A percentile compares a stretch with the other conserved stretches of the same genome.
These are phyloP conservation scores for Closterium sp. DNA, from an alignment of 139 green algal genomes.

Conservation along the genomic window DNA sequence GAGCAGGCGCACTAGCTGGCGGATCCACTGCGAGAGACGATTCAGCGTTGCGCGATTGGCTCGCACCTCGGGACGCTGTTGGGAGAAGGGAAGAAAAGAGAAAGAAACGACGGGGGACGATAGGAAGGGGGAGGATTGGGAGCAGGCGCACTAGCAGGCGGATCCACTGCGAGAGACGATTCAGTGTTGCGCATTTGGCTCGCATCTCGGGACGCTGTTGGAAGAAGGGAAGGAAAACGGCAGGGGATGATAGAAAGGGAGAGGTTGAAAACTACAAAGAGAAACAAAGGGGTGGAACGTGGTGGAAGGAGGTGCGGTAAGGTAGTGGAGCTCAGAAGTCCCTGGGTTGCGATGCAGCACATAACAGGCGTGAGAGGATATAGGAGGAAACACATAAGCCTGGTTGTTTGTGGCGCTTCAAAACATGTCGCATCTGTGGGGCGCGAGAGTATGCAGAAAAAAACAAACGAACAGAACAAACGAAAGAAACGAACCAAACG, in stretches of 20 bases:
- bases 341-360: too few relatives aligned
- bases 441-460: too few relatives aligned
- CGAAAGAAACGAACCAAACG: not conserved
- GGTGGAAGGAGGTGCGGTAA: not conserved
- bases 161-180: not conserved
- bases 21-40: not conserved
- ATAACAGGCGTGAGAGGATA: not conserved
- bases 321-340: not conserved
- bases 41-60: not conserved
- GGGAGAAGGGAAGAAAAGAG: not conserved
- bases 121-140: not conserved
- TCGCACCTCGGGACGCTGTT: not conserved
- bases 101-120: not conserved
- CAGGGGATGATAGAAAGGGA: not conserved
- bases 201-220: not conserved
- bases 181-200: not conserved
- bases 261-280: not conserved
- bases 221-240: not conserved
- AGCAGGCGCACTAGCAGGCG: not conserved
- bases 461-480: not conserved
- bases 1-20: not conserved
- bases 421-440: not conserved
- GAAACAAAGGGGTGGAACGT: not conserved
- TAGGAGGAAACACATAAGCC: not conserved
- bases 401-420: not conserved